Conservation (phyloP, 306 rosid genomes). For the Vigna hirtella region DNA sequence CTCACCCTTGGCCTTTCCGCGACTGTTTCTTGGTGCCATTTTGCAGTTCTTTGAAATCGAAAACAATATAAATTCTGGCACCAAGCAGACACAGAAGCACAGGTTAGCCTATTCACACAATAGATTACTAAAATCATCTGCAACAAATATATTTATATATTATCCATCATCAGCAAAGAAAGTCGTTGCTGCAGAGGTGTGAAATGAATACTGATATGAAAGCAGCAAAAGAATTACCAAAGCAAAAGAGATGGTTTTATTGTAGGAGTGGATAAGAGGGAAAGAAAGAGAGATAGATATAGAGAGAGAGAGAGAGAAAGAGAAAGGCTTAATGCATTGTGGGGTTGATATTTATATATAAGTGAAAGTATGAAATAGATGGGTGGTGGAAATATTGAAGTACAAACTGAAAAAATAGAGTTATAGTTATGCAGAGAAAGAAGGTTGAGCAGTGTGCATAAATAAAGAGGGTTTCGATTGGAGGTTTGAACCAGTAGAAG, state of each 20-base stretch:
- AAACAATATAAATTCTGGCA: conserved; percentile 35
- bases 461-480: background rate
- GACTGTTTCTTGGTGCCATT: conserved; percentile 93
- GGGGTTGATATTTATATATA: background rate
- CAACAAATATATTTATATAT: too few species aligned
- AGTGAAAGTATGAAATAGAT: background rate
- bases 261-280: conserved; percentile 2
- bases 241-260: conserved; percentile 16
- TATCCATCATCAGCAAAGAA: conserved; percentile 24
- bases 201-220: background rate
- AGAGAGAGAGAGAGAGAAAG: background rate
- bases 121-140: background rate
- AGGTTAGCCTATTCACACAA: conserved; percentile 2
- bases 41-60: conserved; percentile 36
- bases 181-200: background rate
- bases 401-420: conserved; percentile 11
- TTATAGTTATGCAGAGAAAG: conserved; percentile 17
- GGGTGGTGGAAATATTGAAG: background rate
- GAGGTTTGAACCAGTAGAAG: conserved; percentile 44
- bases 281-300: conserved; percentile 3
- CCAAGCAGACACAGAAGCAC: conserved; percentile 11
- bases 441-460: conserved; percentile 35
- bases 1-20: conserved; percentile 86
- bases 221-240: conserved; percentile 49
- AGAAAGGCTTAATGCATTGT: conserved; percentile 41